Conservation (phyloP, 2,329 filamentous ascomycete species). For the Arthrobotrys conoides region DNA sequence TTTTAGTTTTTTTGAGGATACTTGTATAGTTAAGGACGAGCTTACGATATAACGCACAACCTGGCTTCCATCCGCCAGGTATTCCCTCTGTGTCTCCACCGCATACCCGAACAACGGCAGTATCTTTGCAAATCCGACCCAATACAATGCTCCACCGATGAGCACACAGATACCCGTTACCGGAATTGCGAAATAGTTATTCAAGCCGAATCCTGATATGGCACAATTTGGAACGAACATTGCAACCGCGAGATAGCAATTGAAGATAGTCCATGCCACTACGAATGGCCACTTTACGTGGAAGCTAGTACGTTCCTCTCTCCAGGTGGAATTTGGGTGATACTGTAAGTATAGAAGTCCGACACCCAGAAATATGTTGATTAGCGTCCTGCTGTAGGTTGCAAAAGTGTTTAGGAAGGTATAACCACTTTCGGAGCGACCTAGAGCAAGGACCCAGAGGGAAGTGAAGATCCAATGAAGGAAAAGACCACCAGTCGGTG, state of each 20-base stretch:
- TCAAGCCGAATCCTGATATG: constrained; percentile 64
- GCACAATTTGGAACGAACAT: constrained; percentile 72
- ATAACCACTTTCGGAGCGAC: constrained; percentile 75
- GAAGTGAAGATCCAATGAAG: constrained; percentile 78
- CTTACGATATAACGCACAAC: constrained; percentile 59
- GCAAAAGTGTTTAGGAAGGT: constrained; percentile 75
- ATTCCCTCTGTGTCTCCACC: constrained; percentile 56
- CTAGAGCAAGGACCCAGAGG: constrained; percentile 77
- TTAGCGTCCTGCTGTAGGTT: constrained; percentile 70
- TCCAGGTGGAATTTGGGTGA: constrained; percentile 70
- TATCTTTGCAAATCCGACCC: constrained; percentile 71
- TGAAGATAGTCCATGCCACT: constrained; percentile 70
- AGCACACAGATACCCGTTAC: constrained; percentile 72
- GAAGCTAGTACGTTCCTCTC: constrained; percentile 67
- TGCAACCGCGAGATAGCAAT: constrained; percentile 71
- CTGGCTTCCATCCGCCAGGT: constrained; percentile 58
- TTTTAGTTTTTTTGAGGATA: no score
- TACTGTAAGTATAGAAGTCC: constrained; percentile 71
- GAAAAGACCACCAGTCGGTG: constrained; percentile 74
- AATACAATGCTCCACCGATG: constrained; percentile 71
- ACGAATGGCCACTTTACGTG: constrained; percentile 70
- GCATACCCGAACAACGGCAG: constrained; percentile 69
- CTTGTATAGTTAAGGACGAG: not conserved
- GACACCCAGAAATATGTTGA: constrained; percentile 71
- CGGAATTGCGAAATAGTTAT: constrained; percentile 72